These are phyloP conservation scores for Mycena vulgaris DNA, from an alignment of 768 basidiomycete genomes.

Conservation along the genomic window DNA sequence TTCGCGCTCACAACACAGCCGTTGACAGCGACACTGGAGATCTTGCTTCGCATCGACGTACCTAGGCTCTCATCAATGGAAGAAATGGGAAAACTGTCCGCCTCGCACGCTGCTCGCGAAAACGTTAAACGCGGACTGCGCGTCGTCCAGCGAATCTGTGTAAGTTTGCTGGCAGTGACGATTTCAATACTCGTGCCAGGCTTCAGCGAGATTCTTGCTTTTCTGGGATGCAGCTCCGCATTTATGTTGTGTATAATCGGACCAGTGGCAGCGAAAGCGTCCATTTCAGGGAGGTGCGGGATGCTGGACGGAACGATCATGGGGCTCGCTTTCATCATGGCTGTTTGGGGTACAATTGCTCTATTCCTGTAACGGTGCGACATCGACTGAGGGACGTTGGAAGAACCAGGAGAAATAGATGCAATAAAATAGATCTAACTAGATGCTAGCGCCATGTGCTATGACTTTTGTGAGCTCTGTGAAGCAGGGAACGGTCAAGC, in stretches of 20 bases:
- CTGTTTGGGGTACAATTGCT: slow-evolving; percentile 82
- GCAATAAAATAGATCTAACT: slow-evolving; percentile 28
- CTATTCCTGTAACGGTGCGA: slow-evolving; percentile 63
- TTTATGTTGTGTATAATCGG: slow-evolving; percentile 83
- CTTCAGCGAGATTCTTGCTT: slow-evolving; percentile 89
- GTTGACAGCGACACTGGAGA: slow-evolving; percentile 89
- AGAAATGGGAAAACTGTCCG: slow-evolving; percentile 53
- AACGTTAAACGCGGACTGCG: slow-evolving; percentile 58
- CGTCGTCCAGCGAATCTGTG: slow-evolving; percentile 68
- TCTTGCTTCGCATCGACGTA: slow-evolving; percentile 76
- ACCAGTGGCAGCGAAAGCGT: slow-evolving; percentile 81
- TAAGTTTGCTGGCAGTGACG: slow-evolving; percentile 73
- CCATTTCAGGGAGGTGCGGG: slow-evolving; percentile 64
- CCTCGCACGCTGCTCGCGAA: slow-evolving; percentile 45
- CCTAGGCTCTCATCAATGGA: slow-evolving; percentile 51
- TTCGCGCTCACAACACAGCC: slow-evolving; percentile 89
- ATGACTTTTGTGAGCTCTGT: slow-evolving; percentile 85
- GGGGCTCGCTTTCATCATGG: slow-evolving; percentile 71
- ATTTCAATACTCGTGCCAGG: slow-evolving; percentile 86
- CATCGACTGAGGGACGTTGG: slow-evolving; percentile 10
- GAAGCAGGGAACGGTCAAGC: slow-evolving; percentile 24
- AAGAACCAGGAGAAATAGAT: slow-evolving; percentile 10
- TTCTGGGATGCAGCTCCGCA: slow-evolving; percentile 92
- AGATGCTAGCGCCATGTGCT: slow-evolving; percentile 67
- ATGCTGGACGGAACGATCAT: slow-evolving; percentile 71